These are phyloP conservation scores for Gleditsia sinensis DNA, from an alignment of 306 rosid genomes.

Conservation along the genomic window DNA sequence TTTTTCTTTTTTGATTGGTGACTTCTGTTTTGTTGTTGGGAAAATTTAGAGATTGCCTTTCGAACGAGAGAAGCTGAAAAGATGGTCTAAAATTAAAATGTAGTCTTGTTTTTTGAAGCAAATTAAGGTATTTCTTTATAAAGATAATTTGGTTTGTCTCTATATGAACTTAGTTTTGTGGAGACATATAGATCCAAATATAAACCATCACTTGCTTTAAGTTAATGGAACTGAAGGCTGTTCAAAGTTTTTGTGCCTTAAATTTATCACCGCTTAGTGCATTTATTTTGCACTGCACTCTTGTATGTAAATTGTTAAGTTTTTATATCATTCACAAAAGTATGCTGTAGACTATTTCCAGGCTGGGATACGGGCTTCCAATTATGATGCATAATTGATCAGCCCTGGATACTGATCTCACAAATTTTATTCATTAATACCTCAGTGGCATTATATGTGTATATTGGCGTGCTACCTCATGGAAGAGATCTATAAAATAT, in stretches of 20 bases:
- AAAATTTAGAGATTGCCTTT: neutral
- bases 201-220: neutral
- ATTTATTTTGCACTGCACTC: neutral
- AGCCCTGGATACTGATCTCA: neutral
- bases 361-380: neutral
- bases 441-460: neutral
- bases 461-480: neutral
- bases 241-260: neutral
- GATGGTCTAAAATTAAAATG: neutral
- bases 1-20: neutral
- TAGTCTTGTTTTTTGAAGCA: neutral
- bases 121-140: neutral
- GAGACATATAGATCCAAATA: neutral
- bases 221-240: neutral
- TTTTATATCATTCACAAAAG: neutral
- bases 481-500: no score
- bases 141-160: neutral
- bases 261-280: neutral
- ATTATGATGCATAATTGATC: neutral
- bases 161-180: neutral
- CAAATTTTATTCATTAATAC: neutral
- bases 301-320: no score
- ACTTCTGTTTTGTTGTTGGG: neutral
- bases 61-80: neutral
- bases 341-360: neutral